These are phyloP conservation scores for Hypholoma sublateritium DNA, from an alignment of 768 basidiomycete species.

Conservation along the genomic window DNA sequence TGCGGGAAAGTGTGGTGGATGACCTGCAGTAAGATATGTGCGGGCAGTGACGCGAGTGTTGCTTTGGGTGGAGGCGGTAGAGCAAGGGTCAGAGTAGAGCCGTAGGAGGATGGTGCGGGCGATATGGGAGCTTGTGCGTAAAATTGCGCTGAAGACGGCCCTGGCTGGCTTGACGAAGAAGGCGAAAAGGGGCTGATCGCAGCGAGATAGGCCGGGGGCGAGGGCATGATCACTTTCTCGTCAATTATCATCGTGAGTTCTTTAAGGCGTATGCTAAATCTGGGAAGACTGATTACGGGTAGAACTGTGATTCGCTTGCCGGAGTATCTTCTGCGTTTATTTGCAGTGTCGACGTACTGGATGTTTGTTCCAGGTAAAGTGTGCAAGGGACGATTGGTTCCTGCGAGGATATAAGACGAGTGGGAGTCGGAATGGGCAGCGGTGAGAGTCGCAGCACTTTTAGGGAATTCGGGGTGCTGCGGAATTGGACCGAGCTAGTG, in stretches of 20 bases:
- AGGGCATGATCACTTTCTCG: slow-evolving; percentile 8
- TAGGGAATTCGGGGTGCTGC: slow-evolving; percentile 1
- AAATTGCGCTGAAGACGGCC: background rate
- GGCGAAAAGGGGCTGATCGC: background rate
- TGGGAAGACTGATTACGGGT: no score
- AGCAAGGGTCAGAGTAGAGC: slow-evolving; percentile 6
- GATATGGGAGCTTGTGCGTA: slow-evolving; percentile 2
- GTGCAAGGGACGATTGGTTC: background rate
- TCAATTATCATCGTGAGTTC: slow-evolving; percentile 4
- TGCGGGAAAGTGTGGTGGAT: slow-evolving; percentile 64
- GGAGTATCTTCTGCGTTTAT: no score
- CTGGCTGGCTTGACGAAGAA: background rate
- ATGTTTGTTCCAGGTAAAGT: background rate
- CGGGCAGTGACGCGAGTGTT: slow-evolving; percentile 13
- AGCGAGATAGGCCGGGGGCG: slow-evolving; percentile 1
- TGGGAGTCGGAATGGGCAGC: background rate
- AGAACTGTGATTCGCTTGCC: no score
- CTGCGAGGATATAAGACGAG: background rate
- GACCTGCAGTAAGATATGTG: slow-evolving; percentile 65
- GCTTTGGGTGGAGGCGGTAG: background rate
- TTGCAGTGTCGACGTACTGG: background rate
- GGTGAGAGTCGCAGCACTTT: background rate
- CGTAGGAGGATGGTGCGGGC: slow-evolving; percentile 4
- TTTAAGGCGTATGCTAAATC: no score
- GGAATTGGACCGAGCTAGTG: background rate